Percentiles rank a stretch among this genome's conserved stretches.
phyloP scores from a whole-genome alignment of 768 basidiomycete genomes.

The Lanmaoa pseudosensibilis region DNA sequence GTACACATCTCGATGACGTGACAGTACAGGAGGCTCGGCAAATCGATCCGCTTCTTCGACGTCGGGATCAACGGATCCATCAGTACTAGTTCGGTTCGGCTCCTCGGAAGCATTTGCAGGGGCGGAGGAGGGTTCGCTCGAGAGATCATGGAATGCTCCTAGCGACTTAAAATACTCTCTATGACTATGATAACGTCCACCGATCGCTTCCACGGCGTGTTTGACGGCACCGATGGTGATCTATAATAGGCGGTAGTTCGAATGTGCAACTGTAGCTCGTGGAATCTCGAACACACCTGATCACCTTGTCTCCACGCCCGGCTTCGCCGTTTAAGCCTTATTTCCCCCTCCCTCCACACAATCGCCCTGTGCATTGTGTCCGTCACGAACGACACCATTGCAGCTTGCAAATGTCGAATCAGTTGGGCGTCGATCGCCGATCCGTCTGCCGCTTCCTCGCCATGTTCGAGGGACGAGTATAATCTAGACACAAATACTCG shows the following conservation, averaged over 20 bases:
- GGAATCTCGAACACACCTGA: slow-evolving; percentile 35
- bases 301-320: slow-evolving; percentile 57
- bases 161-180: slow-evolving; percentile 43
- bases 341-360: slow-evolving; percentile 58
- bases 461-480: slow-evolving; percentile 30
- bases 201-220: slow-evolving; percentile 51
- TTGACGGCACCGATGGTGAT: slow-evolving; percentile 44
- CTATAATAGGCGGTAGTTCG: slow-evolving; percentile 31
- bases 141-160: slow-evolving; percentile 13
- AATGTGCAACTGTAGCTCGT: background rate
- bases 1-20: slow-evolving; percentile 34
- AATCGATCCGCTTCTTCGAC: background rate
- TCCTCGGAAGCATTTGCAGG: slow-evolving; percentile 12
- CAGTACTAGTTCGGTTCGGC: slow-evolving; percentile 5
- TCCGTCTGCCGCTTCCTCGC: slow-evolving; percentile 20
- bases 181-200: slow-evolving; percentile 38
- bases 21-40: slow-evolving; percentile 5
- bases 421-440: slow-evolving; percentile 48
- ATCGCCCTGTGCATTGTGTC: slow-evolving; percentile 52
- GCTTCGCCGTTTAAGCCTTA: slow-evolving; percentile 53
- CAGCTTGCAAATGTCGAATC: slow-evolving; percentile 45
- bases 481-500: slow-evolving; percentile 18
- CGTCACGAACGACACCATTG: slow-evolving; percentile 51
- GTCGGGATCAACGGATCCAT: slow-evolving; percentile 3
- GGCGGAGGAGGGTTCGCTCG: background rate